These are phyloP conservation scores for Monascus purpureus DNA, from an alignment of 495 filamentous ascomycete genomes.

Conservation along the genomic window DNA sequence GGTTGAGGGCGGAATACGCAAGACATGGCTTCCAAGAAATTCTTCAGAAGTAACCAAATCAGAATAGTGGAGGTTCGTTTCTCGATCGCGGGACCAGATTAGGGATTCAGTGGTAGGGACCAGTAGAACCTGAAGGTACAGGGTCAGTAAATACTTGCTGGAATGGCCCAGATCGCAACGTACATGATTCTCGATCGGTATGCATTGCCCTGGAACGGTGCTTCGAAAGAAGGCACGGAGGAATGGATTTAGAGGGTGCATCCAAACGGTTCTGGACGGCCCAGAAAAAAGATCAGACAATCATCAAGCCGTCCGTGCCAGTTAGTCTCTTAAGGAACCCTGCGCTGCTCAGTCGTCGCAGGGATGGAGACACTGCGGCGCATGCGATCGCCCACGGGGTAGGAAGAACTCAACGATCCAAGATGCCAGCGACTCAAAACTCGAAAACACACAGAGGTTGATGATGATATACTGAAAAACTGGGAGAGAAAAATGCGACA, in stretches of 20 bases:
- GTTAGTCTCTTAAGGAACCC: slow-evolving; percentile 6
- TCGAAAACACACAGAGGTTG: no score
- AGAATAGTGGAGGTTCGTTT: slow-evolving; percentile 60
- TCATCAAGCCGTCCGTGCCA: slow-evolving; percentile 30
- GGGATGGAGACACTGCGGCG: slow-evolving; percentile 23
- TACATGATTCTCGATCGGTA: slow-evolving; percentile 81
- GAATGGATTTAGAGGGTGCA: slow-evolving; percentile 99
- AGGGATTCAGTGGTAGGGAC: slow-evolving; percentile 88
- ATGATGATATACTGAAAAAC: no score
- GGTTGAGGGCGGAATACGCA: slow-evolving; percentile 58
- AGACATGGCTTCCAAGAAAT: slow-evolving; percentile 91
- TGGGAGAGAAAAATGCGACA: no score
- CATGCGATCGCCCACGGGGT: slow-evolving; percentile 23
- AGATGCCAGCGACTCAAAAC: no score
- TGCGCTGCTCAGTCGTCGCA: slow-evolving; percentile 17
- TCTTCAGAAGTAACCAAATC: slow-evolving; percentile 83
- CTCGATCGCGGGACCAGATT: slow-evolving; percentile 75
- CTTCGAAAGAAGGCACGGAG: slow-evolving; percentile 97
- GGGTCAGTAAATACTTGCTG: slow-evolving; percentile 1
- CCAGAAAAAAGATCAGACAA: slow-evolving; percentile 18
- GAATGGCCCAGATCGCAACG: slow-evolving; percentile 9
- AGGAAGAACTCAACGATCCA: no score
- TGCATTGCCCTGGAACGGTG: slow-evolving; percentile 82
- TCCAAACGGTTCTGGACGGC: slow-evolving; percentile 53
- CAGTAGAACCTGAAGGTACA: slow-evolving; percentile 54